Percentiles rank a stretch among this genome's conserved stretches.
phyloP scores from a whole-genome alignment of 2,329 filamentous ascomycete species.

The Didymella glomerata region DNA sequence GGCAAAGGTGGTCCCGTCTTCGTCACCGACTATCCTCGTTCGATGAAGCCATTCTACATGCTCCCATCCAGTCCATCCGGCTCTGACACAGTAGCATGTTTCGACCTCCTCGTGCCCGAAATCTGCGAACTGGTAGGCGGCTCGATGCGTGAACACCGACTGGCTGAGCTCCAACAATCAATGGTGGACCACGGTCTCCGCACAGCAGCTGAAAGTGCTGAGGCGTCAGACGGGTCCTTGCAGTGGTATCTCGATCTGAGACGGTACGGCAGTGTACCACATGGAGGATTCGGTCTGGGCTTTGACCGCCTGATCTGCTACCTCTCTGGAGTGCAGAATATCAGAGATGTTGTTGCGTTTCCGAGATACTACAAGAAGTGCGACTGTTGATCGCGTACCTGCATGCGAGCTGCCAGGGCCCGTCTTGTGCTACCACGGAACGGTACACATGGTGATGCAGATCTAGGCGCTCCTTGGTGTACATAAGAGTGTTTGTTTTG shows the following conservation, averaged over 20 bases:
- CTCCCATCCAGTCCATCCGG: slow-evolving; percentile 53
- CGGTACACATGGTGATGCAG: not conserved
- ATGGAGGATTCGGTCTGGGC: slow-evolving; percentile 89
- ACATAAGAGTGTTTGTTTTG: not conserved
- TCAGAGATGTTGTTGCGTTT: slow-evolving; percentile 87
- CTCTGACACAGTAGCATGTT: slow-evolving; percentile 74
- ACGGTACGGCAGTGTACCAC: slow-evolving; percentile 88
- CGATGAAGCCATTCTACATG: slow-evolving; percentile 95
- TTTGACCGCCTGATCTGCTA: slow-evolving; percentile 89
- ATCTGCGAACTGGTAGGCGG: slow-evolving; percentile 88
- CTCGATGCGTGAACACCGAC: slow-evolving; percentile 85
- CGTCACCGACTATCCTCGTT: slow-evolving; percentile 89
- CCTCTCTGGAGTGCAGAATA: slow-evolving; percentile 79
- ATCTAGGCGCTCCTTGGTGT: not conserved
- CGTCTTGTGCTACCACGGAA: not conserved
- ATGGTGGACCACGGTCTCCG: slow-evolving; percentile 75
- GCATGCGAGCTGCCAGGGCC: slow-evolving; percentile 10
- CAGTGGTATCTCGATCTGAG: slow-evolving; percentile 91
- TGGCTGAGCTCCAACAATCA: slow-evolving; percentile 70
- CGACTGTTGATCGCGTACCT: slow-evolving; percentile 54
- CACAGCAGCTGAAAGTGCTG: slow-evolving; percentile 36
- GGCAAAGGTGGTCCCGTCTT: slow-evolving; percentile 77
- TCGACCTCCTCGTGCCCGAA: slow-evolving; percentile 86
- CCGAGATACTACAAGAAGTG: slow-evolving; percentile 73
- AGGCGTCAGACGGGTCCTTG: slow-evolving; percentile 54